Conservation (phyloP, 129 eudicot genomes). For the carrot (Daucus carota) region DH1_v3.0 NC_030389.2:417001-417500, state of each 20-base stretch:
- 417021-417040: slow-evolving; percentile 40
- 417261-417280: background rate
- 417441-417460: slow-evolving; percentile 90
- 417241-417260: background rate
- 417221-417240: too few relatives aligned
- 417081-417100: background rate
- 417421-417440: slow-evolving; percentile 76
- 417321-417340: background rate
- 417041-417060: background rate
- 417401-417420: slow-evolving; percentile 72
- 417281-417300: background rate
- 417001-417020: slow-evolving; percentile 57
- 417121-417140: background rate
- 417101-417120: background rate
- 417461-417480: slow-evolving; percentile 72
- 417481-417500: slow-evolving; percentile 5
- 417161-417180: too few relatives aligned
- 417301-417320: background rate
- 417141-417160: background rate
- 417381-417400: slow-evolving; percentile 73
- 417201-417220: too few relatives aligned
- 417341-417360: background rate
- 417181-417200: too few relatives aligned
- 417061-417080: background rate
- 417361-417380: slow-evolving; percentile 9